phyloP scores from a whole-genome alignment of 2,329 filamentous ascomycete species.

The Pestalotiopsis sp. region DNA sequence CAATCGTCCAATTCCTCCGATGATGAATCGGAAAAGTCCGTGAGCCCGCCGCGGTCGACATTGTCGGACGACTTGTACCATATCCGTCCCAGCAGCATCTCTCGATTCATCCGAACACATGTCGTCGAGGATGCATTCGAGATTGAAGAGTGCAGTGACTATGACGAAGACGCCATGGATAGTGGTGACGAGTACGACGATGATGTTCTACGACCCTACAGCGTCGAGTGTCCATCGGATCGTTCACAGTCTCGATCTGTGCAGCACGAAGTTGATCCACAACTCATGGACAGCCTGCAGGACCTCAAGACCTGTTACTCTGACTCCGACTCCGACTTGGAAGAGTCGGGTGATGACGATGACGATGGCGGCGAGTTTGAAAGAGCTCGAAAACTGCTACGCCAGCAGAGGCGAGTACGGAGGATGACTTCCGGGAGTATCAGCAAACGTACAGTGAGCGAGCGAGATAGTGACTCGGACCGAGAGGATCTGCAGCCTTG shows the following conservation, averaged over 20 bases:
- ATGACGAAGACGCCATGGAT: constrained; percentile 24
- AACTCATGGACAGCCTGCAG: constrained; percentile 27
- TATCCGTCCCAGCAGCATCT: constrained; percentile 21
- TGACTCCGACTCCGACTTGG: constrained; percentile 19
- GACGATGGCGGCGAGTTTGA: constrained; percentile 28
- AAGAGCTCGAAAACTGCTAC: constrained; percentile 20
- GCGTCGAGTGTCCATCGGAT: constrained; percentile 32
- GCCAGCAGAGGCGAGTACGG: constrained; percentile 27
- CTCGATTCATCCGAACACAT: constrained; percentile 17
- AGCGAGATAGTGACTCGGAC: constrained; percentile 36
- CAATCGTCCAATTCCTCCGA: constrained; percentile 32
- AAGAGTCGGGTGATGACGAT: constrained; percentile 17
- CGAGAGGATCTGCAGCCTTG: constrained; percentile 33
- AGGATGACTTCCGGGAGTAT: constrained; percentile 36
- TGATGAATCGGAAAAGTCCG: constrained; percentile 21
- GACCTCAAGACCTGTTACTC: constrained; percentile 29
- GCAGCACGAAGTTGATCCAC: constrained; percentile 30
- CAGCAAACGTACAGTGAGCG: constrained; percentile 38
- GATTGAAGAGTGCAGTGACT: constrained; percentile 32
- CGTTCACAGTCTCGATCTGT: constrained; percentile 25
- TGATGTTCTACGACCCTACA: constrained; percentile 29
- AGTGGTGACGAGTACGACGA: constrained; percentile 29
- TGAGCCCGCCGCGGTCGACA: constrained; percentile 28
- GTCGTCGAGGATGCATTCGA: constrained; percentile 25
- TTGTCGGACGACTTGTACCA: constrained; percentile 29